These are phyloP conservation scores for Inga leiocalycina DNA, from an alignment of 306 rosid genomes.

Conservation along the genomic window DNA sequence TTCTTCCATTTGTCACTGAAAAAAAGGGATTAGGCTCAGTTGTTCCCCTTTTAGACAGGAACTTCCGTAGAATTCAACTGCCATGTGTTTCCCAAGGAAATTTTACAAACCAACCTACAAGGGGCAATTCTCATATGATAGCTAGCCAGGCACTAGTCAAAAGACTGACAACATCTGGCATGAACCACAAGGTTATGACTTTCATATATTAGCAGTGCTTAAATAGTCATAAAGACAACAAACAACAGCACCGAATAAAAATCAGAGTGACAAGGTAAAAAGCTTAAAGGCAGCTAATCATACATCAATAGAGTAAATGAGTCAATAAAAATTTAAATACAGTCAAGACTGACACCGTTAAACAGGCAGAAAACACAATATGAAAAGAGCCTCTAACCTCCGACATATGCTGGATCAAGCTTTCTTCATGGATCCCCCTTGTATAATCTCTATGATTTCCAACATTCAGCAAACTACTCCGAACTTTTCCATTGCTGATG, in stretches of 20 bases:
- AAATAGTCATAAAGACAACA: slow-evolving; percentile 6
- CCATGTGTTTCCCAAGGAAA: neutral
- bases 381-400: slow-evolving; percentile 64
- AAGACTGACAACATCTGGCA: neutral
- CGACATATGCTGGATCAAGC: slow-evolving; percentile 60
- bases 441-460: slow-evolving; percentile 46
- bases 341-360: slow-evolving; percentile 17
- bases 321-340: slow-evolving; percentile 28
- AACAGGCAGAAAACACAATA: slow-evolving; percentile 15
- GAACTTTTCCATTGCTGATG: slow-evolving; percentile 62
- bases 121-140: neutral
- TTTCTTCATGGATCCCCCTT: slow-evolving; percentile 51
- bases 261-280: slow-evolving; percentile 4
- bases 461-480: slow-evolving; percentile 49
- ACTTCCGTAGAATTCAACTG: neutral
- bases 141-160: neutral
- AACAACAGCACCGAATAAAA: slow-evolving; percentile 17
- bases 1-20: neutral
- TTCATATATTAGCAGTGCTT: slow-evolving; percentile 20
- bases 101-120: neutral
- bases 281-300: slow-evolving; percentile 5
- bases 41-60: slow-evolving; percentile 1
- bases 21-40: neutral
- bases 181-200: slow-evolving; percentile 19
- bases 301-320: slow-evolving; percentile 23